These are phyloP conservation scores for Pseudopithomyces chartarum DNA, from an alignment of 2,329 filamentous ascomycete species.

Conservation along the genomic window DNA sequence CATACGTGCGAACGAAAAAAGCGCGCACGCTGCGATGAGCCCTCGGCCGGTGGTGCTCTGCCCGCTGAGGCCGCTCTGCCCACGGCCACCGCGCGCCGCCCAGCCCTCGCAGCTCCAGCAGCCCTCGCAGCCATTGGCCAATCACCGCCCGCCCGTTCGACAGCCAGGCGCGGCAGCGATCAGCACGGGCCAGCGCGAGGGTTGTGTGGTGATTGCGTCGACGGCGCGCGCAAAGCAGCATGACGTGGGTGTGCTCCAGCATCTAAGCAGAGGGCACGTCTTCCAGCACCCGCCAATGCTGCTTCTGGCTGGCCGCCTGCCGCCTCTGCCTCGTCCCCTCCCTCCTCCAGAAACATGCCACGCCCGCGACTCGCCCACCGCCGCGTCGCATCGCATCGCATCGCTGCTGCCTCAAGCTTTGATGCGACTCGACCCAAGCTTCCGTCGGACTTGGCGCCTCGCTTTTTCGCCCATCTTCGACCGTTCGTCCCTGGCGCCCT, in stretches of 20 bases:
- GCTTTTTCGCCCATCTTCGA: not conserved
- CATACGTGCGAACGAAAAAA: no score
- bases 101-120: not conserved
- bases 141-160: not conserved
- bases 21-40: not conserved
- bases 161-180: not conserved
- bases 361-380: no score
- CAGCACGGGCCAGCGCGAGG: not conserved
- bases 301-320: no score
- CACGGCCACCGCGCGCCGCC: no score
- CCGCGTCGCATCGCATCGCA: no score
- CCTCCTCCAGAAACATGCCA: no score
- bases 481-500: not conserved
- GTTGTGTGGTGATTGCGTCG: not conserved
- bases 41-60: not conserved
- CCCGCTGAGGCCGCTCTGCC: not conserved
- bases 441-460: slow-evolving; percentile 1
- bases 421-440: slow-evolving; percentile 2
- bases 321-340: no score
- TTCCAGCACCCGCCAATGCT: no score
- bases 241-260: not conserved
- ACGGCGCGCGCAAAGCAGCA: not conserved
- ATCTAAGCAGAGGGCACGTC: no score
- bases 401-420: slow-evolving; percentile 1
- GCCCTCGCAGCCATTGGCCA: not conserved